Evolutionary conservation across 768 basidiomycete genomes (phyloP).

Genomic region (Kwoniella europaea): DNA sequence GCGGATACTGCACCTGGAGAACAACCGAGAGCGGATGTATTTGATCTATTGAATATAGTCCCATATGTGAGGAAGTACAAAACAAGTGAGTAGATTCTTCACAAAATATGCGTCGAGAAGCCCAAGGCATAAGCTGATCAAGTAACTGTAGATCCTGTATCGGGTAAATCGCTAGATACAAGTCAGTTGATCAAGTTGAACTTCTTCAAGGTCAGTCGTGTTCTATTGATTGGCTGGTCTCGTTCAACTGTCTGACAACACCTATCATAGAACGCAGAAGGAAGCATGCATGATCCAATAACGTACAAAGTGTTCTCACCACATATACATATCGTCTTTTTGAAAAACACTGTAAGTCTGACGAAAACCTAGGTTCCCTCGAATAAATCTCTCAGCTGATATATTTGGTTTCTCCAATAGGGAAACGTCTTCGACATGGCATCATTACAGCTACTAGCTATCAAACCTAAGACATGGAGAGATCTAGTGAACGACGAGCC

Average conservation of each 20-base stretch:
- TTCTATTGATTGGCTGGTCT: neutral
- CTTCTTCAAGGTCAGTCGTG: constrained; percentile 63
- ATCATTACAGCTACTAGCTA: constrained; percentile 55
- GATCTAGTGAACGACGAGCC: constrained; percentile 85
- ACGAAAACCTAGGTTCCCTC: neutral
- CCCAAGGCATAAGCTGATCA: neutral
- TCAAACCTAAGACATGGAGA: constrained; percentile 63
- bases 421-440: constrained; percentile 59
- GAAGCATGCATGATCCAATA: constrained; percentile 91
- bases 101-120: constrained; percentile 2
- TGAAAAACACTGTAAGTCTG: constrained; percentile 70
- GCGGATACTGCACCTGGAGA: constrained; percentile 61
- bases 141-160: constrained; percentile 58
- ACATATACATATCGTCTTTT: constrained; percentile 93
- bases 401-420: neutral
- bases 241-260: constrained; percentile 7
- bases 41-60: constrained; percentile 88
- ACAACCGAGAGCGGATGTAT: constrained; percentile 71
- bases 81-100: constrained; percentile 49
- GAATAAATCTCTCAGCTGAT: neutral
- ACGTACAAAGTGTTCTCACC: constrained; percentile 97
- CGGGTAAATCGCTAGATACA: constrained; percentile 59
- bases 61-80: constrained; percentile 78
- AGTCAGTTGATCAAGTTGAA: constrained; percentile 60
- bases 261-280: constrained; percentile 78